Evolutionary conservation across 2,329 filamentous ascomycete species (phyloP).

Genomic region (Zasmidium angulare): DNA sequence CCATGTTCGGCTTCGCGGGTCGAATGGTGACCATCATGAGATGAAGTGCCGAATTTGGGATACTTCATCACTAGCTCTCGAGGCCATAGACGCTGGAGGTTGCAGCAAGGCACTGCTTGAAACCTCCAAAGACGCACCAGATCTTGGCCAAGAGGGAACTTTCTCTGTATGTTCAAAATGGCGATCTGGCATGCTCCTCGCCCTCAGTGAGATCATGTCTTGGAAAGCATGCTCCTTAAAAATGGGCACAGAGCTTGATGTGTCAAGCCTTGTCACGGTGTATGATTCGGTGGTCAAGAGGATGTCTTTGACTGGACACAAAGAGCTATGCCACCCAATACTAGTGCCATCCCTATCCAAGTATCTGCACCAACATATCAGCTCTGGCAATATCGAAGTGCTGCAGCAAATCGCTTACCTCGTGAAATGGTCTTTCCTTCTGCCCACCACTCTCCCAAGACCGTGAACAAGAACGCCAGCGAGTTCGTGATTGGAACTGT

Average conservation of each 20-base stretch:
- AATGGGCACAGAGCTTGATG: no score
- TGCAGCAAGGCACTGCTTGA: no score
- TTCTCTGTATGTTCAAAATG: no score
- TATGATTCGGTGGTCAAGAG: conserved; percentile 26
- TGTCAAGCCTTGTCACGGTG: no score
- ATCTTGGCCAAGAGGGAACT: no score
- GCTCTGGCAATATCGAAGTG: background rate
- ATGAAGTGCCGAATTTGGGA: no score
- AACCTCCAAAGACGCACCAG: no score
- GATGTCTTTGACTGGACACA: conserved; percentile 65
- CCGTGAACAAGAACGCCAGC: conserved; percentile 91
- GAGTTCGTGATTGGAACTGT: conserved; percentile 96
- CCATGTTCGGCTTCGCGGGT: background rate
- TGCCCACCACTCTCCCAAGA: conserved; percentile 91
- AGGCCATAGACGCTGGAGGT: no score
- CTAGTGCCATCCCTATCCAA: conserved; percentile 76
- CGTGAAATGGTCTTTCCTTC: conserved; percentile 85
- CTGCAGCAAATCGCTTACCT: conserved; percentile 55
- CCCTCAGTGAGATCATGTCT: no score
- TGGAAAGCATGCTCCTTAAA: no score
- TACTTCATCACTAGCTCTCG: no score
- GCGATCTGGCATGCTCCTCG: no score
- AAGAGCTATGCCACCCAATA: conserved; percentile 75
- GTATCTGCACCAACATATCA: conserved; percentile 59
- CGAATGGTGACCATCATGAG: background rate